phyloP scores from a whole-genome alignment of 2,329 filamentous ascomycete genomes.

The Fusarium tanahbumbuense region DNA sequence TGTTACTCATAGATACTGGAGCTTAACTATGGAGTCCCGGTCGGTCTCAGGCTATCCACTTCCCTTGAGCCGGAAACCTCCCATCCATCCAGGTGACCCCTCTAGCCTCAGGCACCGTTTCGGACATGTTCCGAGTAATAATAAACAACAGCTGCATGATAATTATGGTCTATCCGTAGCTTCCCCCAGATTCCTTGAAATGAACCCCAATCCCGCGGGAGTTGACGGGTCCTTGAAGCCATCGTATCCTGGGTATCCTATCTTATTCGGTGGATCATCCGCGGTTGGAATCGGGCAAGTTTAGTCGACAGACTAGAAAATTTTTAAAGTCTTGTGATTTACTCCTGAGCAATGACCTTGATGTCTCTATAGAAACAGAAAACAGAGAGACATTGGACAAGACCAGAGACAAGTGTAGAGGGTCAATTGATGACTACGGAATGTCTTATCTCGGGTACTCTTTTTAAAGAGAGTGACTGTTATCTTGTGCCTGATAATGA shows the following conservation, averaged over 20 bases:
- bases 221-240: conserved; percentile 15
- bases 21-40: neutral
- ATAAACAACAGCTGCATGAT: neutral
- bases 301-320: conserved; percentile 26
- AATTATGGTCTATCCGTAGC: neutral
- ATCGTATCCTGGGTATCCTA: neutral
- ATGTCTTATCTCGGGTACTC: neutral
- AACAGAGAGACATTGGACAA: too few relatives aligned
- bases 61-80: neutral
- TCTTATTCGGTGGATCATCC: conserved; percentile 2
- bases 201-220: neutral
- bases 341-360: conserved; percentile 1
- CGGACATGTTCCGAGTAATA: conserved; percentile 18
- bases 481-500: conserved; percentile 25
- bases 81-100: neutral
- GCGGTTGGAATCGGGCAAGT: conserved; percentile 10
- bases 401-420: too few relatives aligned
- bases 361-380: neutral
- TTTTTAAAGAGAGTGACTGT: neutral
- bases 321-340: conserved; percentile 23
- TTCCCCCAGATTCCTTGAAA: neutral
- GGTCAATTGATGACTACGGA: neutral
- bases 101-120: conserved; percentile 31
- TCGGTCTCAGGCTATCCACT: neutral
- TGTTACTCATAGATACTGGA: conserved; percentile 35